A percentile compares a stretch with the other conserved stretches of the same genome.
Conservation (phyloP, 208 protist genomes). For the Porcisia hertigi region DNA sequence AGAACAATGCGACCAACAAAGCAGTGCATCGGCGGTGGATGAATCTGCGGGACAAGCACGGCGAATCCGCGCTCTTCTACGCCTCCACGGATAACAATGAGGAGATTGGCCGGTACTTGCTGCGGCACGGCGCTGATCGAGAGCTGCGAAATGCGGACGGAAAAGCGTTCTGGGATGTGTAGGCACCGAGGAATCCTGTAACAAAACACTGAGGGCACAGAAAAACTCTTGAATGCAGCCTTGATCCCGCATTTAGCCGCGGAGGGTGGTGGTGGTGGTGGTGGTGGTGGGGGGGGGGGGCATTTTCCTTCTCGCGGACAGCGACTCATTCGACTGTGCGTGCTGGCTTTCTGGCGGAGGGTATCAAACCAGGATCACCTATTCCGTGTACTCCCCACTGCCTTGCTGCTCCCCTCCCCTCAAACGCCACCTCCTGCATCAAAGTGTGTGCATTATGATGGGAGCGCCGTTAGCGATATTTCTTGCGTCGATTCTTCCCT, state of each 20-base stretch:
- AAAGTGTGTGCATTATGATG: background rate
- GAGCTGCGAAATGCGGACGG: slow-evolving; percentile 88
- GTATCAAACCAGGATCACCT: background rate
- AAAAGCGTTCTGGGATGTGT: slow-evolving; percentile 91
- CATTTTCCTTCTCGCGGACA: background rate
- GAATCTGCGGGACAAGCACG: slow-evolving; percentile 78
- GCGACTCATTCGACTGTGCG: background rate
- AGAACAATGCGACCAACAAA: slow-evolving; percentile 30
- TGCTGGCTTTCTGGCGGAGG: background rate
- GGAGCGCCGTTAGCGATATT: background rate
- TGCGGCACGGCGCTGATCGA: slow-evolving; percentile 80
- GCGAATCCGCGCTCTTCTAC: slow-evolving; percentile 91
- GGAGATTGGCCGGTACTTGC: slow-evolving; percentile 80
- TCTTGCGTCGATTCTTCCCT: background rate
- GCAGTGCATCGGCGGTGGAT: slow-evolving; percentile 69
- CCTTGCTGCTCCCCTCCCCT: background rate
- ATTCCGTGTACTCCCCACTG: background rate
- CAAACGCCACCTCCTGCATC: background rate
- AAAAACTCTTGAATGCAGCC: background rate
- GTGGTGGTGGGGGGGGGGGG: background rate
- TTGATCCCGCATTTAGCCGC: background rate
- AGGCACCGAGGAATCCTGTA: background rate
- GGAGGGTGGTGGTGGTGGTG: too few relatives aligned
- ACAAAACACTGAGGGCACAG: background rate
- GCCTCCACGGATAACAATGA: slow-evolving; percentile 92